Base-by-base conservation (phyloP, 805 yeast species). In the Pichia nanzhaoensis region DNA sequence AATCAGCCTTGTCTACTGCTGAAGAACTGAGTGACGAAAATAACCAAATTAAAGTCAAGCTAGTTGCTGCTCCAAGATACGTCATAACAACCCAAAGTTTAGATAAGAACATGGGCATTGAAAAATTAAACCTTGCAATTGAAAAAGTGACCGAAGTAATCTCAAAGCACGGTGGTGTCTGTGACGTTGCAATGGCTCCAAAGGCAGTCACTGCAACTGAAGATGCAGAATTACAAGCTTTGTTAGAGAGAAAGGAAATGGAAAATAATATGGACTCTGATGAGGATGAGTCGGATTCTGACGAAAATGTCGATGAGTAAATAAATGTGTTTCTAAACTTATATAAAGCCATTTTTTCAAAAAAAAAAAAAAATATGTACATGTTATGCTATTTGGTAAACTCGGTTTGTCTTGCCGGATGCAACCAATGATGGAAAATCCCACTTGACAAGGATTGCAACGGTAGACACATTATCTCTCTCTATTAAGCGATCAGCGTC, bases 121-220 rank as follows among this genome's bases (percentile, higher is more conserved):
- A 82, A 48, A 69, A 80, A 37, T 75, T 93, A 61, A 82, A 80
- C 61, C 66, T 75, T 55, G 95, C 98, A 40, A 87, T 93, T 53
- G 84, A 76, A 53, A 80, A 75, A 55, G 84, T 93, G 52, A 74
- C 77, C 49, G 78, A 76, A 56, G 73, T 80, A 41, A 89, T 93
- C 58, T 75, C 75, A 49, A 71, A 74, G 18, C 74, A 78, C 45
- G 95, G 88, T 44, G 99, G 99, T 61, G 77, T 79, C 47, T 84
- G 95, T 65, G 87, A 85, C 55, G 84, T 91, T 53, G 89, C 95
- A 44, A 91, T 91, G 97, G 91, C 95, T 58, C 98, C 99, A 62
- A 91, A 90, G 79, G 97, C 98, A 36, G 98, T 93, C 55, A 89
- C 97, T 46, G 98, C 96, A 50, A 86, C 93, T 49, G 99, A 93